Conservation (phyloP, 2,329 filamentous ascomycete species). For the Aspergillus bombycis region DNA sequence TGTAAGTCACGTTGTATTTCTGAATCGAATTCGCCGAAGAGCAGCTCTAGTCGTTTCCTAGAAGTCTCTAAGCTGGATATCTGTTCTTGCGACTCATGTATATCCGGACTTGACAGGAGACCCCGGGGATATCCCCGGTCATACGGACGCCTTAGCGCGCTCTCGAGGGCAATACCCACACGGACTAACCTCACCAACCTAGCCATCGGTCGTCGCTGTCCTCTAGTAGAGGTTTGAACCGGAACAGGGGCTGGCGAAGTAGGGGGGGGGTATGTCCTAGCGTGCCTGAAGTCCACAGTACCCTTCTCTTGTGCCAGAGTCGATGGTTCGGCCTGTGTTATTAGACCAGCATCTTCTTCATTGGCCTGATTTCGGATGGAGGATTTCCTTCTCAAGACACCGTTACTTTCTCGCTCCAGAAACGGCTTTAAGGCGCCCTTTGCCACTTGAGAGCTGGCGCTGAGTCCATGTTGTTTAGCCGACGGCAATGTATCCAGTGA, state of each 20-base stretch:
- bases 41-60: slow-evolving; percentile 35
- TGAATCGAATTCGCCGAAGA: slow-evolving; percentile 42
- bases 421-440: slow-evolving; percentile 33
- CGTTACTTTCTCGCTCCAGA: slow-evolving; percentile 31
- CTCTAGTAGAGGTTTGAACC: neutral
- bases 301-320: slow-evolving; percentile 9
- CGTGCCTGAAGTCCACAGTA: neutral
- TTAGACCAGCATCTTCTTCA: slow-evolving; percentile 17
- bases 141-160: slow-evolving; percentile 30
- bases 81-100: slow-evolving; percentile 13
- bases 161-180: slow-evolving; percentile 42
- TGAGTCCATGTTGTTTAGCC: slow-evolving; percentile 46
- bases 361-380: slow-evolving; percentile 25
- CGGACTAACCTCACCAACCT: slow-evolving; percentile 40
- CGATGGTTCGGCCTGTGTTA: slow-evolving; percentile 15
- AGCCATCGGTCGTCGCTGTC: slow-evolving; percentile 25
- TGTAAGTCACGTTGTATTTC: slow-evolving; percentile 45
- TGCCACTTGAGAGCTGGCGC: slow-evolving; percentile 32
- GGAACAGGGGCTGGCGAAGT: slow-evolving; percentile 18
- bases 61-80: slow-evolving; percentile 24
- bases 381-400: slow-evolving; percentile 31
- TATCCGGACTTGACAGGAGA: slow-evolving; percentile 12
- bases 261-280: slow-evolving; percentile 7
- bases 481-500: slow-evolving; percentile 58
- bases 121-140: neutral